A percentile compares a stretch with the other conserved stretches of the same genome.
Evolutionary conservation across 202 grass and related monocot genomes (phyloP).

Genomic region (Schoenoplectus tabernaemontani): DNA sequence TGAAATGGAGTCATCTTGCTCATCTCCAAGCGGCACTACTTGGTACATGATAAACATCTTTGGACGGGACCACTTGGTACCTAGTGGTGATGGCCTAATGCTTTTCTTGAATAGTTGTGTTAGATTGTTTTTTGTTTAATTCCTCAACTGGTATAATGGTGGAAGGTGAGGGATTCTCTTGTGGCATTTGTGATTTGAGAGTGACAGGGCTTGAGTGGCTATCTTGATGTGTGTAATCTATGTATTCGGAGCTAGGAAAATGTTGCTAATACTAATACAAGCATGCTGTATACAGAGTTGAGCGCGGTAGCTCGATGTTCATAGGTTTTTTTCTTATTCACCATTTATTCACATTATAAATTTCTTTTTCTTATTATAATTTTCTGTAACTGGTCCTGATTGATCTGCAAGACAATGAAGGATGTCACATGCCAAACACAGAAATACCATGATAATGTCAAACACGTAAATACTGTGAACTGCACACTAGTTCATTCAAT

Average conservation of each 20-base stretch:
- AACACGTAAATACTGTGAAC: background rate
- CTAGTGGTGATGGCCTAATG: background rate
- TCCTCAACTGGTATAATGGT: background rate
- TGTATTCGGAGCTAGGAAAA: background rate
- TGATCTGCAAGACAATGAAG: too few species aligned
- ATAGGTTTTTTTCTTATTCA: background rate
- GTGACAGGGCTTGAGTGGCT: background rate
- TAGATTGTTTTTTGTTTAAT: background rate
- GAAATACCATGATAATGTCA: too few species aligned
- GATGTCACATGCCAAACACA: too few species aligned
- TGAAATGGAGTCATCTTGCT: background rate
- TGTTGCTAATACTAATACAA: background rate
- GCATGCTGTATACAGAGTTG: conserved; percentile 4
- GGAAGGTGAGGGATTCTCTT: background rate
- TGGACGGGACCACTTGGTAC: background rate
- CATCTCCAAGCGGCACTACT: background rate
- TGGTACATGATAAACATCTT: background rate
- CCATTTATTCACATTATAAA: background rate
- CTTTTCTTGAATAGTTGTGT: background rate
- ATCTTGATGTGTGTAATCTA: background rate
- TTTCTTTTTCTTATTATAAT: background rate
- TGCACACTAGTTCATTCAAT: background rate
- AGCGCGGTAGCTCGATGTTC: background rate
- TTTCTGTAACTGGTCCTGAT: background rate
- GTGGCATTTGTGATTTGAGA: background rate